These are phyloP conservation scores for Ceratobasidium sp. DNA, from an alignment of 1,284 basidiomycete genomes.

Conservation along the genomic window DNA sequence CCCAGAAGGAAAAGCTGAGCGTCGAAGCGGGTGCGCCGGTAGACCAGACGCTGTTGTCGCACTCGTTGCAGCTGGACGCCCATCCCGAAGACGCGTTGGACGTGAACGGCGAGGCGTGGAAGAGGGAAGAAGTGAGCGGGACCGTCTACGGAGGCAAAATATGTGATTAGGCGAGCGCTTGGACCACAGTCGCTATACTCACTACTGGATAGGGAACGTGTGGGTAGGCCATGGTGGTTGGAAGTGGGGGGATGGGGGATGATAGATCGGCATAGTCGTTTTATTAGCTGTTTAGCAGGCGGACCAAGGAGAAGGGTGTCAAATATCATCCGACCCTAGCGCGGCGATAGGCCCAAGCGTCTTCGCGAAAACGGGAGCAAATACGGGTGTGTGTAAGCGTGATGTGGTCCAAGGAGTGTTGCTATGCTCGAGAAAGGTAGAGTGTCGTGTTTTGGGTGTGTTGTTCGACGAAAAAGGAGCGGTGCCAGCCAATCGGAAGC, in stretches of 20 bases:
- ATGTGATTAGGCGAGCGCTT: background rate
- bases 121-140: background rate
- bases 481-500: background rate
- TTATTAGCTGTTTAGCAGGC: background rate
- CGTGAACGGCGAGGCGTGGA: slow-evolving; percentile 18
- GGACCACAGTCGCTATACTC: background rate
- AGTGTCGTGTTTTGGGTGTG: slow-evolving; percentile 5
- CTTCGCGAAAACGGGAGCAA: slow-evolving; percentile 28
- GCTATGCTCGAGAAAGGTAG: slow-evolving; percentile 6
- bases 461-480: slow-evolving; percentile 14
- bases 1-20: slow-evolving; percentile 10
- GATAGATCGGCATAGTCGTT: slow-evolving; percentile 4
- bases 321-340: background rate
- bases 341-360: slow-evolving; percentile 16
- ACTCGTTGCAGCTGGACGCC: slow-evolving; percentile 27
- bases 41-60: slow-evolving; percentile 14
- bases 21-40: slow-evolving; percentile 10
- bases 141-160: slow-evolving; percentile 9
- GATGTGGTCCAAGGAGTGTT: background rate
- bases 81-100: slow-evolving; percentile 24
- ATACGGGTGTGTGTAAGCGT: background rate
- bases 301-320: slow-evolving; percentile 28
- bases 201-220: slow-evolving; percentile 25
- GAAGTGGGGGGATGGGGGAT: background rate
- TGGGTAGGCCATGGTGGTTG: slow-evolving; percentile 9